These are phyloP conservation scores for Spergularia marina DNA, from an alignment of 148 eudicot genomes.

Conservation along the genomic window DNA sequence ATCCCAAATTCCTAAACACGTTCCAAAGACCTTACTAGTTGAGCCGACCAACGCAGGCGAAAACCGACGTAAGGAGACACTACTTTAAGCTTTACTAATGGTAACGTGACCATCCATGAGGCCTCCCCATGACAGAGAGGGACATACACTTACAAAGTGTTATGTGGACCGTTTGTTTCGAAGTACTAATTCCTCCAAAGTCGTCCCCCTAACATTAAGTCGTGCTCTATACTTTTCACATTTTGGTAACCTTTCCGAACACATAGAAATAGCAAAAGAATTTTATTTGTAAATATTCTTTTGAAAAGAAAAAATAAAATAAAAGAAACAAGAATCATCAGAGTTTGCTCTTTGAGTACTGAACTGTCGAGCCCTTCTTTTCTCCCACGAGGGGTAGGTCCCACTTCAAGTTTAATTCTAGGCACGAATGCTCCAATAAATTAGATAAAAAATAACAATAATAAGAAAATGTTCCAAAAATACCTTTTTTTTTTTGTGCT, in stretches of 20 bases:
- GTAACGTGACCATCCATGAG: slow-evolving; percentile 29
- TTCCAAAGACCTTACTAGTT: no score
- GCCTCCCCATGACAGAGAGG: neutral
- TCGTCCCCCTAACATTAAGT: neutral
- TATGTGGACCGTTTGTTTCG: slow-evolving; percentile 14
- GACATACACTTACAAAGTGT: neutral
- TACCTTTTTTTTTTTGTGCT: no score
- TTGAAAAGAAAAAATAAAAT: neutral
- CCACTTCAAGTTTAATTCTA: neutral
- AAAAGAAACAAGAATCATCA: slow-evolving; percentile 1
- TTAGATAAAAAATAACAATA: no score
- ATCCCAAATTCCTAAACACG: no score
- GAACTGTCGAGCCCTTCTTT: neutral
- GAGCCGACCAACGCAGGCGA: no score
- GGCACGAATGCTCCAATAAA: neutral
- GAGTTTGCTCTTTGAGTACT: neutral
- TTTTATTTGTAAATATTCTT: neutral
- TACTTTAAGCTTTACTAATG: neutral
- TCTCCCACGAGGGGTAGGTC: slow-evolving; percentile 21
- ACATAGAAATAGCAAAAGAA: slow-evolving; percentile 10
- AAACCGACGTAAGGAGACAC: no score
- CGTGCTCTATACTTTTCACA: neutral
- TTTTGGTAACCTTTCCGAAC: slow-evolving; percentile 11
- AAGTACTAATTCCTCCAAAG: neutral
- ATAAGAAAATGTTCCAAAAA: no score